A percentile compares a stretch with the other conserved stretches of the same genome.
Evolutionary conservation across 306 rosid species (phyloP).

Genomic region (Hylodesmum podocarpum): DNA sequence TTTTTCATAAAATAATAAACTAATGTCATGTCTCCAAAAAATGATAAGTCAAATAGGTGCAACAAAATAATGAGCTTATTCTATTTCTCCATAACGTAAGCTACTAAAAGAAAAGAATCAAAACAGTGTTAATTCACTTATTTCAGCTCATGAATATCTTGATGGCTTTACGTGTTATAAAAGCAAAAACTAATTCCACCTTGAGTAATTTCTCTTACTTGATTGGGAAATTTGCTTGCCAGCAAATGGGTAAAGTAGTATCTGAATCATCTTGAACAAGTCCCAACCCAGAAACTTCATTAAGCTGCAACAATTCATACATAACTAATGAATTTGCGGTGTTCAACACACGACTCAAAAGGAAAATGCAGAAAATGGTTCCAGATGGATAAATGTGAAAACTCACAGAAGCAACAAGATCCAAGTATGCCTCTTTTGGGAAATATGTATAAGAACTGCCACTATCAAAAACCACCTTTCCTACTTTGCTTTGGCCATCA

Average conservation of each 20-base stretch:
- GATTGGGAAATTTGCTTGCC: conserved; percentile 61
- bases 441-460: conserved; percentile 88
- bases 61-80: conserved; percentile 5
- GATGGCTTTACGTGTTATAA: not conserved
- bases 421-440: conserved; percentile 54
- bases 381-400: conserved; percentile 16
- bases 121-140: not conserved
- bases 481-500: conserved; percentile 43
- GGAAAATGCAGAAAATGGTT: not conserved
- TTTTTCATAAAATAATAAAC: conserved; percentile 17
- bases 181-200: not conserved
- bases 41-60: not conserved
- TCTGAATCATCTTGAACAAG: conserved; percentile 63
- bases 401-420: conserved; percentile 73
- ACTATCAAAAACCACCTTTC: conserved; percentile 66
- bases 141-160: not conserved
- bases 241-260: conserved; percentile 66
- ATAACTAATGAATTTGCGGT: conserved; percentile 13
- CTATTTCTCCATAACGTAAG: not conserved
- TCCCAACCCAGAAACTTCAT: conserved; percentile 51
- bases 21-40: not conserved
- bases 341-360: conserved; percentile 4
- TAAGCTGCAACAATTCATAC: conserved; percentile 53
- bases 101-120: not conserved
- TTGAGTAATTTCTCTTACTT: conserved; percentile 39